phyloP scores from a whole-genome alignment of 1,139 yeast genomes.

The Lodderomyces theae region DNA sequence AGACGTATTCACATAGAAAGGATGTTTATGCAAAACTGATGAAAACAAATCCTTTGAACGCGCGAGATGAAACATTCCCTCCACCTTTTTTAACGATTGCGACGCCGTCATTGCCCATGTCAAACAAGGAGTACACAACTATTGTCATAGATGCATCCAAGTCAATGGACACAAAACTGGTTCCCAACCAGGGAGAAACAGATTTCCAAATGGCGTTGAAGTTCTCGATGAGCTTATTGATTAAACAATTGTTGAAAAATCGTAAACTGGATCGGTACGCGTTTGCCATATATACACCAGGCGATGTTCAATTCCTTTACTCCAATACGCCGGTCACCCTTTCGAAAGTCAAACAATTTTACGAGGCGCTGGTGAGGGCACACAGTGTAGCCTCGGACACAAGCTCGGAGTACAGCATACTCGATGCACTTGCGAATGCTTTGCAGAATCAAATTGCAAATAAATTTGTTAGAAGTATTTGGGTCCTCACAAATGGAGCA shows the following conservation, averaged over 20 bases:
- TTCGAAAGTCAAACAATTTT: slow-evolving; percentile 17
- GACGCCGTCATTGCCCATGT: slow-evolving; percentile 1
- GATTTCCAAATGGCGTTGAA: slow-evolving; percentile 9
- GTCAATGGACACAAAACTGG: slow-evolving; percentile 9
- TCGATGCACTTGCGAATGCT: slow-evolving; percentile 30
- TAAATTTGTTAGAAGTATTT: slow-evolving; percentile 37
- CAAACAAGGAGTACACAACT: slow-evolving; percentile 44
- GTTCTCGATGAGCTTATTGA: slow-evolving; percentile 10
- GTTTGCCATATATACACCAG: slow-evolving; percentile 11
- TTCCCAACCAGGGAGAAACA: background rate
- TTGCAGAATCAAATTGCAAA: slow-evolving; percentile 15
- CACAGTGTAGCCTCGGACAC: slow-evolving; percentile 9
- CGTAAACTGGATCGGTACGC: slow-evolving; percentile 14
- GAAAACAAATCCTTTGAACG: no score
- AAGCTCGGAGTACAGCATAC: slow-evolving; percentile 17
- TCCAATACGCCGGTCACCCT: slow-evolving; percentile 26
- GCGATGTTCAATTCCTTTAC: slow-evolving; percentile 21
- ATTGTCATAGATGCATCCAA: slow-evolving; percentile 31
- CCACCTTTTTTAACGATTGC: background rate
- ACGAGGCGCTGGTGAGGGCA: slow-evolving; percentile 10
- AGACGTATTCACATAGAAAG: no score
- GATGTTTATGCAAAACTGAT: no score
- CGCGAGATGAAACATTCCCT: background rate
- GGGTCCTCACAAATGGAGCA: slow-evolving; percentile 44
- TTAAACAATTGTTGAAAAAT: slow-evolving; percentile 13